These are phyloP conservation scores for Penicillium bialowiezense DNA, from an alignment of 495 filamentous ascomycete species.

Conservation along the genomic window DNA sequence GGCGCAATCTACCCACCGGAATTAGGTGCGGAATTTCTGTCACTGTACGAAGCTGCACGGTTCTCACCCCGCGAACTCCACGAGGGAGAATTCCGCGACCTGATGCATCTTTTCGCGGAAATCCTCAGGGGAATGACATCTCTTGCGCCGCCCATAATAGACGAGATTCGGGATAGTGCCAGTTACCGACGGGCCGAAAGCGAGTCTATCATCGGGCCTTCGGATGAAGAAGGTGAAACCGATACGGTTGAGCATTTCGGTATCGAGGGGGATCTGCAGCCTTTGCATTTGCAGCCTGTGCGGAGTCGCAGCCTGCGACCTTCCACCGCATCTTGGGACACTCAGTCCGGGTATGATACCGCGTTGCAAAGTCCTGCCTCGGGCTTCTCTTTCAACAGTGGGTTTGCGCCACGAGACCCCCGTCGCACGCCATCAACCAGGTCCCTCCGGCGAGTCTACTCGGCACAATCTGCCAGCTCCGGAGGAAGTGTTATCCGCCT, in stretches of 20 bases:
- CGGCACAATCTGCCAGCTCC: conserved; percentile 37
- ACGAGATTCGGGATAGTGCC: conserved; percentile 33
- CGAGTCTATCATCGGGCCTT: conserved; percentile 42
- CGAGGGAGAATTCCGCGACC: conserved; percentile 67
- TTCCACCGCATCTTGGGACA: conserved; percentile 34
- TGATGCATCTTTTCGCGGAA: conserved; percentile 88
- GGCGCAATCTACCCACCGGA: conserved; percentile 59
- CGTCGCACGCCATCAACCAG: conserved; percentile 34
- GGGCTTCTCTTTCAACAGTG: conserved; percentile 6
- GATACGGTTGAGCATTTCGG: conserved; percentile 34
- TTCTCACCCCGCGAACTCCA: conserved; percentile 63
- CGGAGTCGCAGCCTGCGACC: conserved; percentile 32
- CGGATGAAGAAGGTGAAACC: conserved; percentile 47
- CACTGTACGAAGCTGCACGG: conserved; percentile 76
- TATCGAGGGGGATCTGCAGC: conserved; percentile 17
- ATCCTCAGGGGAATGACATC: conserved; percentile 73
- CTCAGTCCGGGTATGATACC: conserved; percentile 29
- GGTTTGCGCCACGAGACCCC: neutral
- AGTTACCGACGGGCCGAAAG: conserved; percentile 29
- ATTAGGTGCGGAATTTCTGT: conserved; percentile 61
- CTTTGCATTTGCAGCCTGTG: conserved; percentile 16
- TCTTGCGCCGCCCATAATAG: conserved; percentile 49
- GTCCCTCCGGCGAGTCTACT: conserved; percentile 36
- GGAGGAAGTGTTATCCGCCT: conserved; percentile 48
- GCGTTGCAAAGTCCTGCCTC: conserved; percentile 25